Percentiles rank a stretch among this genome's conserved stretches.
Conservation (phyloP, 257 asterid species). For the Haberlea rhodopensis region DNA sequence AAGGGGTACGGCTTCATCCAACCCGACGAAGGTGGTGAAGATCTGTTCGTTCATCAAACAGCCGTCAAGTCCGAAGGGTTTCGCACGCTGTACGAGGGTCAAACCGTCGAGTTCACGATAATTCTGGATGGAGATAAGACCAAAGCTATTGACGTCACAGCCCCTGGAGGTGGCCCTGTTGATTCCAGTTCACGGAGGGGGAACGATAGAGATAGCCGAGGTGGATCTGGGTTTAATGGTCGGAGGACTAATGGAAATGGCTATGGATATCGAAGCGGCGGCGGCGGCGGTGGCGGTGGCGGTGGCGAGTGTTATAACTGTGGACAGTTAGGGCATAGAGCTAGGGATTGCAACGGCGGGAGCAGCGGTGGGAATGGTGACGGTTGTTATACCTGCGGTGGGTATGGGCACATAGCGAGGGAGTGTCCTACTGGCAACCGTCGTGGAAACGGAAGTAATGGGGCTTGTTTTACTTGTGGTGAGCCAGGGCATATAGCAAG, state of each 20-base stretch:
- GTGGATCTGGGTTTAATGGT: constrained; percentile 27
- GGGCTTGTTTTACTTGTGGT: too few species aligned
- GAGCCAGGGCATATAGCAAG: constrained; percentile 62
- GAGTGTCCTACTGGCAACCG: constrained; percentile 28
- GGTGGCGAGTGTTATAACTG: constrained; percentile 49
- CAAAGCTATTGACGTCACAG: too few species aligned
- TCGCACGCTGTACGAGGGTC: constrained; percentile 67
- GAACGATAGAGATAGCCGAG: constrained; percentile 11
- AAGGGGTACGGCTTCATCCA: constrained; percentile 84
- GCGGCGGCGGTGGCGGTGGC: constrained; percentile 36
- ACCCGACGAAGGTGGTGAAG: constrained; percentile 70
- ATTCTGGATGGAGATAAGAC: constrained; percentile 50
- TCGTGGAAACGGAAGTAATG: constrained; percentile 30
- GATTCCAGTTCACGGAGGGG: constrained; percentile 8
- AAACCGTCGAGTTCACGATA: constrained; percentile 66
- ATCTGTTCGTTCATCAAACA: too few species aligned
- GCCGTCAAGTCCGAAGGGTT: constrained; percentile 77
- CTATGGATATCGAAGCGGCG: constrained; percentile 42
- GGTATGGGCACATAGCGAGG: constrained; percentile 37
- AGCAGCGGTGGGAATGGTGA: too few species aligned
- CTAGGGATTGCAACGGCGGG: constrained; percentile 49
- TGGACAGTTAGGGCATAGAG: constrained; percentile 42
- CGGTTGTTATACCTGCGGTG: constrained; percentile 39
- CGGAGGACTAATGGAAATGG: constrained; percentile 31
- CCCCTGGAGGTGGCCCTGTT: constrained; percentile 53